Base-by-base conservation (phyloP, 2,329 filamentous ascomycete genomes). In the Madurella mycetomatis region DNA sequence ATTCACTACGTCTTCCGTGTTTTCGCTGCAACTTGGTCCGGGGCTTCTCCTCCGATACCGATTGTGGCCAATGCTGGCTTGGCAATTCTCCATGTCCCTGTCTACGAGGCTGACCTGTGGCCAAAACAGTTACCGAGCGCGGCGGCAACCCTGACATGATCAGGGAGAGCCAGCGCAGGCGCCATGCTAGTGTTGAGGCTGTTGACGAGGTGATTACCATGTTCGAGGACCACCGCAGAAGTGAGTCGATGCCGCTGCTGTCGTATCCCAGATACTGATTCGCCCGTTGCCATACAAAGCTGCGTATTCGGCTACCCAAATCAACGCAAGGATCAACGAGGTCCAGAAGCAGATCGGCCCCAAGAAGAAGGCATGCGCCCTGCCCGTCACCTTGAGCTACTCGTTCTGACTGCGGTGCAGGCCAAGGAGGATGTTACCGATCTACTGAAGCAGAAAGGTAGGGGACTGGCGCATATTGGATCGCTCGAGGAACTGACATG, bases 71-170 rank as follows among this genome's bases (percentile, higher is more conserved):
- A 51, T 37, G 32, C 19, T 47, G 30, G 45, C 54, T 56, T 54
- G 50, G 53, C 41, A 11, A 11, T 31, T 34, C 5, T 32, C 13
- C 8, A 3, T 51, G 32, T 18, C 9, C 31, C 1, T 16, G 17
- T 19, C 13, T 15, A 37, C 41, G 34, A 42, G 19, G 50, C 48
- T 63, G 54, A 61, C 42, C 11, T 30, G 42, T 13, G 13, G 18
- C 13, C 25, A 44, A 15, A 54, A 47, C 51, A 64, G 62, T 92
- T 67, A 74, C 82, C 69, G 90, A 96, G 73, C 88, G 91, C 65
- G 94, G 92, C 62, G 94, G 94, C 64, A 84, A 97, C 74, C 90
- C 91, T 15, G 87, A 95, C 69, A 86, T 85, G 76, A 94, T 99
- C 73, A 88, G 88, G 71, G 90, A 96, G 72, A 94, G 88, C 61